Percentiles rank a stretch among this genome's conserved stretches.
These are phyloP conservation scores for Fusarium pseudonygamai DNA, from an alignment of 2,329 filamentous ascomycete species.

Conservation along the genomic window DNA sequence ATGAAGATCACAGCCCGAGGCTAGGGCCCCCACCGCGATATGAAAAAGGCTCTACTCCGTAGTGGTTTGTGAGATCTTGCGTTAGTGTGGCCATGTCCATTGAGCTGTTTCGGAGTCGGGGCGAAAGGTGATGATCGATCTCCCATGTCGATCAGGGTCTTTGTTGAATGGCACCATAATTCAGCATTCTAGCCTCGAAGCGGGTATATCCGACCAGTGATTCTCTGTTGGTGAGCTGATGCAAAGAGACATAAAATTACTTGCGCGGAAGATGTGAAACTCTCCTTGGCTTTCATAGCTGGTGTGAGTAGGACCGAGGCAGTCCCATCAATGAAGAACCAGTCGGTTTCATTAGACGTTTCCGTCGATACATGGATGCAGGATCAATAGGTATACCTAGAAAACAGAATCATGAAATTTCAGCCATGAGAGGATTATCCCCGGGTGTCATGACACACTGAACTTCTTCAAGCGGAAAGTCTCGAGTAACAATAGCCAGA, in stretches of 20 bases:
- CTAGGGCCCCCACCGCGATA: background rate
- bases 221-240: constrained; percentile 3
- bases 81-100: background rate
- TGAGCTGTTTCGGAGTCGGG: background rate
- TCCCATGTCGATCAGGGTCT: constrained; percentile 34
- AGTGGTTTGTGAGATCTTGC: background rate
- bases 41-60: background rate
- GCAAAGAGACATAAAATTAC: background rate
- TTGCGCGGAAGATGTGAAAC: background rate
- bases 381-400: background rate
- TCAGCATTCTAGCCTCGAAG: background rate
- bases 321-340: background rate
- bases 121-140: background rate
- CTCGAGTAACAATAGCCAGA: constrained; percentile 20
- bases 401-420: background rate
- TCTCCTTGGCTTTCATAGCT: constrained; percentile 16
- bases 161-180: background rate
- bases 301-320: constrained; percentile 25
- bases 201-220: constrained; percentile 6
- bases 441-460: background rate
- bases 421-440: background rate
- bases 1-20: background rate
- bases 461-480: constrained; percentile 27
- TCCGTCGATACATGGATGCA: constrained; percentile 4
- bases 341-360: background rate